Base-by-base conservation (phyloP, 305 asterid species). In the Striga hermonthica region DNA sequence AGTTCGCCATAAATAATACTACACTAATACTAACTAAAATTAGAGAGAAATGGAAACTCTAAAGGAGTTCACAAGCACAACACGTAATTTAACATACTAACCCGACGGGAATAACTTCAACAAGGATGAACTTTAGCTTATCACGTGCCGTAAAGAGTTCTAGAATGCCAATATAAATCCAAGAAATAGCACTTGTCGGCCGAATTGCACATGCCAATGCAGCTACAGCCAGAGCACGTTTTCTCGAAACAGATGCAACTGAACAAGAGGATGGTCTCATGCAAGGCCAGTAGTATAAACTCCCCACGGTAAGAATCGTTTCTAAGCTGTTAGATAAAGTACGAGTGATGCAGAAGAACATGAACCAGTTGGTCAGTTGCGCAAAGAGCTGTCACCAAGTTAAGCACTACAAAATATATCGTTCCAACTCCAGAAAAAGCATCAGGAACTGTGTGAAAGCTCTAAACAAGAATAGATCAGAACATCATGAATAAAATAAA, bases 251-350 rank as follows among this genome's bases (percentile, higher is more conserved):
- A 65, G 69, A 66, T 6, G 80, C 56, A 70, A 74, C 62, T 70
- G 74, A 70, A 31, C 65, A 45, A 28, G 81, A 61, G 38, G 86
- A 76, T 4, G 36, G 65, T 81, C 91, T 81, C 82, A 93, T 74
- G 78, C 92, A 93, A 63, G 99, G 96, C 97, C 99, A 93, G 75
- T 88, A 79, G 74, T 83, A 90, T 47, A 93, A 81, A 78, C 96
- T 88, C 80, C 85, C 90, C 40, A 88, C 9, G 6, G 96, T 90
- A 57, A 93, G 89, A 75, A 90, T 83, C 9, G 96, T 84, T 81
- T 93, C 99, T 79, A 93, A 72, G 75, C 90, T 77, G 79, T 93
- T 90, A 34, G 97, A 90, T 10, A 87, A 74, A 36, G 97, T 88
- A 48, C 95, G 95, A n/a, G 96, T 81, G 67, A 93, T 83, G 81